These are phyloP conservation scores for Onygena corvina DNA, from an alignment of 2,329 filamentous ascomycete species.

Conservation along the genomic window DNA sequence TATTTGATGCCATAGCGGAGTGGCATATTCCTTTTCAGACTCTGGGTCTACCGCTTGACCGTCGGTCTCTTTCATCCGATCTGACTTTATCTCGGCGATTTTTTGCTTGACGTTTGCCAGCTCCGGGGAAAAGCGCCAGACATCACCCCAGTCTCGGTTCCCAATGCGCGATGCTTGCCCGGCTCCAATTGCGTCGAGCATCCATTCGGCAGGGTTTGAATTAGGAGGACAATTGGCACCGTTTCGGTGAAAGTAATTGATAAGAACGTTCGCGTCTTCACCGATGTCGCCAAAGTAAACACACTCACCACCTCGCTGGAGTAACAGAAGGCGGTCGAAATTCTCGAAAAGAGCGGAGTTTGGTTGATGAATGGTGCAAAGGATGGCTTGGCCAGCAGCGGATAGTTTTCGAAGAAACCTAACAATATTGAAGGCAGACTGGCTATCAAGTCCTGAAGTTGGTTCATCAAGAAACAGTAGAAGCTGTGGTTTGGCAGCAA, in stretches of 20 bases:
- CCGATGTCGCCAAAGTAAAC: conserved; percentile 61
- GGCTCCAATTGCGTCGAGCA: conserved; percentile 52
- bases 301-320: conserved; percentile 53
- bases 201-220: conserved; percentile 66
- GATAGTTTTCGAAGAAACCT: conserved; percentile 81
- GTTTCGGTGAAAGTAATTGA: conserved; percentile 53
- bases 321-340: conserved; percentile 55
- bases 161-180: conserved; percentile 61
- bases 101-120: conserved; percentile 45
- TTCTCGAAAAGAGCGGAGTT: conserved; percentile 89
- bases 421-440: conserved; percentile 86
- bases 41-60: conserved; percentile 29
- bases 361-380: conserved; percentile 98
- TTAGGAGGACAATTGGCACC: conserved; percentile 49
- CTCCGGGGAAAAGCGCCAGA: conserved; percentile 45
- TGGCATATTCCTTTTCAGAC: conserved; percentile 66
- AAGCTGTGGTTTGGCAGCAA: conserved; percentile 80
- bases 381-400: conserved; percentile 77
- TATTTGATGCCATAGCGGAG: conserved; percentile 66
- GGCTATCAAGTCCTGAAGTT: conserved; percentile 83
- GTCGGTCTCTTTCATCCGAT: conserved; percentile 43
- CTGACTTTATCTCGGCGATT: conserved; percentile 50
- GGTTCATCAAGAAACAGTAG: conserved; percentile 90
- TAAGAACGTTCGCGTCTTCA: conserved; percentile 44
- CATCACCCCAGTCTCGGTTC: conserved; percentile 46